These are phyloP conservation scores for Drechslera avenae DNA, from an alignment of 2,329 filamentous ascomycete species.

Conservation along the genomic window DNA sequence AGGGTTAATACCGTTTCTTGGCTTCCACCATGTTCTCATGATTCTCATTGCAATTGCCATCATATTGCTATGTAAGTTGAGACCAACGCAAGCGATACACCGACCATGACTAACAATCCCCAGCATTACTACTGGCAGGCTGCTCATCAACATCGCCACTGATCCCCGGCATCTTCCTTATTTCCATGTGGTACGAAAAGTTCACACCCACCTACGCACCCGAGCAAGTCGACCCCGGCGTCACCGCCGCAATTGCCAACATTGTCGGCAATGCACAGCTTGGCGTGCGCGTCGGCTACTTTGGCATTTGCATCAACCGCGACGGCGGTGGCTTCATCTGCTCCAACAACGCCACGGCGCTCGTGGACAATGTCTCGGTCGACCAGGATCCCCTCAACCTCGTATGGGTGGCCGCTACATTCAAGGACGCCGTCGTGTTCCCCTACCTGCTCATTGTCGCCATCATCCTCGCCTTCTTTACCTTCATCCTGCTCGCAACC, in stretches of 20 bases:
- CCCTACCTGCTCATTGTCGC: conserved; percentile 98
- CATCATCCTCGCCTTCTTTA: conserved; percentile 95
- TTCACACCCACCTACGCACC: conserved; percentile 83
- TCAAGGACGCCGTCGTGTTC: conserved; percentile 98
- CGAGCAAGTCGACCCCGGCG: conserved; percentile 87
- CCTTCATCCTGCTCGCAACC: conserved; percentile 90
- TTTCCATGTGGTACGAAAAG: conserved; percentile 93
- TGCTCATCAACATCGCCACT: conserved; percentile 96
- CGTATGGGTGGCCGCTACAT: conserved; percentile 95
- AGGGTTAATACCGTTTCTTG: conserved; percentile 66
- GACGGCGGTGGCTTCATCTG: conserved; percentile 92
- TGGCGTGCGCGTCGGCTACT: conserved; percentile 94
- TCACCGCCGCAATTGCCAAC: conserved; percentile 82
- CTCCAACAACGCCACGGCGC: conserved; percentile 92
- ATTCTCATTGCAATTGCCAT: conserved; percentile 92
- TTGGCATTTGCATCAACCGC: conserved; percentile 93
- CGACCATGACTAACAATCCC: conserved; percentile 24
- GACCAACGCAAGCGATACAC: conserved; percentile 6
- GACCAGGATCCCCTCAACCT: conserved; percentile 96
- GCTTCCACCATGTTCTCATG: conserved; percentile 91
- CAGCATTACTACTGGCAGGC: conserved; percentile 89
- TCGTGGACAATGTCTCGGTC: conserved; percentile 85
- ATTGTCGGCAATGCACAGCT: conserved; percentile 84
- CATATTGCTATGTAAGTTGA: conserved; percentile 86
- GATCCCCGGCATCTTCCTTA: conserved; percentile 94